phyloP scores from a whole-genome alignment of 257 asterid species.

The Thymus quinquecostatus region DNA sequence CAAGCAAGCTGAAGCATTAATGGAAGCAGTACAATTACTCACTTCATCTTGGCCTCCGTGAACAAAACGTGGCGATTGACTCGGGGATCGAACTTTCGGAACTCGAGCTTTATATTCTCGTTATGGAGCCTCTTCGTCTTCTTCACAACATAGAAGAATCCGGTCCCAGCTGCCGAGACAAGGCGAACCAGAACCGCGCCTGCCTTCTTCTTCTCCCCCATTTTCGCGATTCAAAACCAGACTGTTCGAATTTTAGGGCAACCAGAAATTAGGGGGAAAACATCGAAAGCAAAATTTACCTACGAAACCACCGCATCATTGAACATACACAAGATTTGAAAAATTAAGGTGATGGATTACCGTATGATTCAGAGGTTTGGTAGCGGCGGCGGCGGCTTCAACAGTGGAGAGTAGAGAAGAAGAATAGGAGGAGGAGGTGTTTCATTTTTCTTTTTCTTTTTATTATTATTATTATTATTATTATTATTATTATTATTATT shows the following conservation, averaged over 20 bases:
- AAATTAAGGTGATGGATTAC: background rate
- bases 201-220: constrained; percentile 72
- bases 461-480: too few relatives aligned
- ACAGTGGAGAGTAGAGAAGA: background rate
- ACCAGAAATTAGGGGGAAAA: background rate
- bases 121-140: constrained; percentile 62
- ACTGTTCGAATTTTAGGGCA: constrained; percentile 11
- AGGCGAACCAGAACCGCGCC: constrained; percentile 68
- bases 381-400: background rate
- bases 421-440: background rate
- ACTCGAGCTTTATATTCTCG: constrained; percentile 56
- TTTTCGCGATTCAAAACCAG: constrained; percentile 24
- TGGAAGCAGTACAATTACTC: constrained; percentile 20
- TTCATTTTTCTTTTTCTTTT: too few relatives aligned
- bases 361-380: background rate
- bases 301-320: too few relatives aligned
- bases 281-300: background rate
- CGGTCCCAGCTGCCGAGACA: constrained; percentile 74
- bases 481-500: too few relatives aligned
- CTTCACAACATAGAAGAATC: constrained; percentile 71
- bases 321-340: too few relatives aligned
- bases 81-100: constrained; percentile 75
- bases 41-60: constrained; percentile 76
- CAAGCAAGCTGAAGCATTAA: background rate
- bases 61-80: constrained; percentile 70